phyloP scores from a whole-genome alignment of 176 grass and related monocot species.

The Phyllostachys edulis region DNA sequence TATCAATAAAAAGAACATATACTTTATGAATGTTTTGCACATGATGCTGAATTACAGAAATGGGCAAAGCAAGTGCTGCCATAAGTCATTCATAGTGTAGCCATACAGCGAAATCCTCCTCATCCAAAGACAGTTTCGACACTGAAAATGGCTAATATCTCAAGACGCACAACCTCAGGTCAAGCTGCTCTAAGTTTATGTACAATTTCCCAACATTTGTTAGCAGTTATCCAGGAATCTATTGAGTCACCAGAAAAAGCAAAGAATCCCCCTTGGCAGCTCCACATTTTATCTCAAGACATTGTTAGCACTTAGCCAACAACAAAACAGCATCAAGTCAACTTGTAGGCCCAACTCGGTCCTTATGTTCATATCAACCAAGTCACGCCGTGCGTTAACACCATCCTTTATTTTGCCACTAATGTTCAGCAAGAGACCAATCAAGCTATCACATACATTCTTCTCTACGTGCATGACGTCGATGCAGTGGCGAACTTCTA shows the following conservation, averaged over 20 bases:
- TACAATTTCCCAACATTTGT: not conserved
- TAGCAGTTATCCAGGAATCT: not conserved
- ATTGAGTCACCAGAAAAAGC: not conserved
- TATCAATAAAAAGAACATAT: too few relatives aligned
- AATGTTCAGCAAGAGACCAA: too few relatives aligned
- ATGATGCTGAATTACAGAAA: too few relatives aligned
- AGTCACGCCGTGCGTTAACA: too few relatives aligned
- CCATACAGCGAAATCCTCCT: not conserved
- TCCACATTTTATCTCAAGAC: not conserved
- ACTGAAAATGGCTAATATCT: not conserved
- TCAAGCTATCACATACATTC: too few relatives aligned
- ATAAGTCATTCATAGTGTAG: too few relatives aligned
- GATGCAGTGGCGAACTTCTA: too few relatives aligned
- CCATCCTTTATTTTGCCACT: too few relatives aligned
- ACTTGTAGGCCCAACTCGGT: slow-evolving; percentile 86
- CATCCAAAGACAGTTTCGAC: not conserved
- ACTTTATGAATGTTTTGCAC: too few relatives aligned
- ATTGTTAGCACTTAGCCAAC: not conserved
- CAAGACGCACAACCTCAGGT: not conserved
- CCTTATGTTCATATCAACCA: too few relatives aligned
- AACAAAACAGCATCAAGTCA: slow-evolving; percentile 27
- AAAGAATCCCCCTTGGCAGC: not conserved
- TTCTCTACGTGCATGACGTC: too few relatives aligned
- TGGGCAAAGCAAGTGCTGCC: too few relatives aligned
- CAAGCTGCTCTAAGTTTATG: slow-evolving; percentile 5